Base-by-base conservation (phyloP, 2,329 filamentous ascomycete genomes). In the Aureobasidium pullulans region DNA sequence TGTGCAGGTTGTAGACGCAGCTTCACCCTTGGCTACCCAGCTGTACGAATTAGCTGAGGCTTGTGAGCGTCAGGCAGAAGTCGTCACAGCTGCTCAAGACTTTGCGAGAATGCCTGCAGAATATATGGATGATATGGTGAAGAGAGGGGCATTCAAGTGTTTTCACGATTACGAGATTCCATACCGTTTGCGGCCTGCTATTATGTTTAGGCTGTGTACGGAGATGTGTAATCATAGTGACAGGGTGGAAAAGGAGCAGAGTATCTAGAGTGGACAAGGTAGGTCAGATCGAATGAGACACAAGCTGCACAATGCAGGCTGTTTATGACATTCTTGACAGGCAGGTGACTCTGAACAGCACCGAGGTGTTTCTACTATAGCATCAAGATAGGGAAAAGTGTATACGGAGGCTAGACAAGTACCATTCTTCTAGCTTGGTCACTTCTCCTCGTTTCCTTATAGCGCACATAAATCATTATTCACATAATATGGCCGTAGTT, bases 1-100 rank as follows among this genome's bases (percentile, higher is more conserved):
- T 29, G 28, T 63, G n/a, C 60, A 63, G 39, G 40, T 63, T 15
- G 46, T 63, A 11, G 60, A 63, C 36, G 59, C 43, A n/a, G 13
- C 23, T 40, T 31, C 23, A 19, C 54, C 54, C 1, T 48, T 57
- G 19, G 54, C 11, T 7, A 28, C 31, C 29, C 54, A 57, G 43
- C 43, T 57, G 7, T 57, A 40, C 16, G 43, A 8, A 8, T 48
- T 57, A n/a, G 54, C 54, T 6, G 54, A 57, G 54, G 4, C 6
- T 29, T 57, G 43, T 16, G 54, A 57, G 8, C 31, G 44, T 59
- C 11, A 6, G 16, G 57, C 47, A 10, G 13, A 16, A 7, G 57
- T 34, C 8, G 13, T 52, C n/a, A 52, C 46, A 15, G 16, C 36
- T 43, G 46, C 44, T 43, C 44, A 52, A 36, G 19, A 57, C 32